phyloP scores from a whole-genome alignment of 306 rosid genomes.

The Cucumis sativus region DNA sequence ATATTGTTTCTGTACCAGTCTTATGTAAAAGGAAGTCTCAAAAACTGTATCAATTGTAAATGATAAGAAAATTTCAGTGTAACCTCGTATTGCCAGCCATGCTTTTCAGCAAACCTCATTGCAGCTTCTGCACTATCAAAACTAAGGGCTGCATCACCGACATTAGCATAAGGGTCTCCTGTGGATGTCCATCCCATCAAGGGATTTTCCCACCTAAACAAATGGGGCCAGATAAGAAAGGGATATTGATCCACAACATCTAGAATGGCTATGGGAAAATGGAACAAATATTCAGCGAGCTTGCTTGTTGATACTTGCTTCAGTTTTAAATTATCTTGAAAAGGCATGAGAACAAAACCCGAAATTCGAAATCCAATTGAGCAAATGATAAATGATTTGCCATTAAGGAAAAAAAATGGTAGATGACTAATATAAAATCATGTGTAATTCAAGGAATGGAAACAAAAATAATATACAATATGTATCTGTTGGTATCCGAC shows the following conservation, averaged over 20 bases:
- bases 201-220: constrained; percentile 91
- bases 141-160: constrained; percentile 69
- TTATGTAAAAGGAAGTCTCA: not conserved
- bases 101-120: constrained; percentile 66
- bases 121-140: constrained; percentile 91
- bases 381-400: not conserved
- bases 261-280: not conserved
- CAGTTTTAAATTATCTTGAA: not conserved
- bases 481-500: not conserved
- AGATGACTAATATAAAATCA: not conserved
- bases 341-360: not conserved
- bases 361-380: no score
- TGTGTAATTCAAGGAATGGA: not conserved
- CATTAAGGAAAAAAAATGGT: not conserved
- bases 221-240: not conserved
- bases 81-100: constrained; percentile 73
- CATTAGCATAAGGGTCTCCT: constrained; percentile 83
- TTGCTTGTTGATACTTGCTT: not conserved
- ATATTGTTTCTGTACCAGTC: not conserved
- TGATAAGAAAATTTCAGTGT: not conserved
- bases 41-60: not conserved
- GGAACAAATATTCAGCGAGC: no score
- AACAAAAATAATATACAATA: not conserved
- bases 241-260: not conserved
- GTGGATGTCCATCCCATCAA: constrained; percentile 99